Evolutionary conservation across 1,139 yeast genomes (phyloP).

Genomic region (Debaryomycetaceae sp.): DNA sequence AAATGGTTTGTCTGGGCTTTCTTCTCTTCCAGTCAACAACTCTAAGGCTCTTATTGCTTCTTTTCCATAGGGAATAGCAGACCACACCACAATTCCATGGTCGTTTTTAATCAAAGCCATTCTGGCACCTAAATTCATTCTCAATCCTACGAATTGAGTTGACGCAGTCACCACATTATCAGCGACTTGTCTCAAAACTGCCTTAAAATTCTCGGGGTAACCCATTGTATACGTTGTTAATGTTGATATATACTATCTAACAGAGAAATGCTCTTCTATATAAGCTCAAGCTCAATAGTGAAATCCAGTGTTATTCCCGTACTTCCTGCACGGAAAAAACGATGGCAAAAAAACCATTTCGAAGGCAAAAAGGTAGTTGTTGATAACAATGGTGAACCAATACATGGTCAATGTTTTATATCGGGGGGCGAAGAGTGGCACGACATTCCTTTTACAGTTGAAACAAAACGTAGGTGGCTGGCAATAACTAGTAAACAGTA

Average conservation of each 20-base stretch:
- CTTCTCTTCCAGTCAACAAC: conserved; percentile 19
- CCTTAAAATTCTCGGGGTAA: conserved; percentile 5
- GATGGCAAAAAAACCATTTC: too few relatives aligned
- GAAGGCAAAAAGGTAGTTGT: too few relatives aligned
- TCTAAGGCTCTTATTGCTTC: conserved; percentile 29
- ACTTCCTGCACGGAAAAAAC: too few relatives aligned
- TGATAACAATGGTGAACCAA: too few relatives aligned
- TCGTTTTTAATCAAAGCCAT: conserved; percentile 37
- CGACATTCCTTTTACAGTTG: too few relatives aligned
- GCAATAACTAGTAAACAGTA: too few relatives aligned
- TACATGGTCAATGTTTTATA: too few relatives aligned
- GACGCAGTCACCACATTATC: conserved; percentile 6
- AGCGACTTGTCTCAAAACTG: conserved; percentile 4
- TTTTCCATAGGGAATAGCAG: conserved; percentile 49
- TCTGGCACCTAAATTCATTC: conserved; percentile 47
- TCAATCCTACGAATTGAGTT: conserved; percentile 25
- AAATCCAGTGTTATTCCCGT: too few relatives aligned
- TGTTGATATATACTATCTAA: neutral
- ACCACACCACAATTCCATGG: conserved; percentile 39
- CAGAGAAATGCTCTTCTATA: neutral
- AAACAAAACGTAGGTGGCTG: too few relatives aligned
- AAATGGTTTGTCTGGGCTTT: conserved; percentile 12
- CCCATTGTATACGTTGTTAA: too few relatives aligned
- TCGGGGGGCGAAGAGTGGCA: too few relatives aligned
- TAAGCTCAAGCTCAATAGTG: too few relatives aligned